These are phyloP conservation scores for Cylindrodendrum hubeiense DNA, from an alignment of 2,329 filamentous ascomycete genomes.

Conservation along the genomic window DNA sequence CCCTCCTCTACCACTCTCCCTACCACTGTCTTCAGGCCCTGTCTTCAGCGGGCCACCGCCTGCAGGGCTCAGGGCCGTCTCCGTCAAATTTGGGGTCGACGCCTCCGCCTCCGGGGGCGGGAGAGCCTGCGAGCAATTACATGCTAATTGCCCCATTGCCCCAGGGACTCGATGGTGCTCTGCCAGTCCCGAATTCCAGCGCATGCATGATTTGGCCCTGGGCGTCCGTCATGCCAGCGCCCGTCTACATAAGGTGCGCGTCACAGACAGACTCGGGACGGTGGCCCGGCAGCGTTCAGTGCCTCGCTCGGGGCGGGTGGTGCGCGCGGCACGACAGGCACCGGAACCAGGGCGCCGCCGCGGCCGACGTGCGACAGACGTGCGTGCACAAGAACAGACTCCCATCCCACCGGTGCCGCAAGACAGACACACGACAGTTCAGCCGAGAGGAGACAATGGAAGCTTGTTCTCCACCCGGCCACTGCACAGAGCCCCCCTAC, in stretches of 20 bases:
- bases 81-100: not conserved
- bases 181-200: too few species aligned
- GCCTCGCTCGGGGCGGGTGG: not conserved
- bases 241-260: too few species aligned
- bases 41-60: not conserved
- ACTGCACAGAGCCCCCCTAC: not conserved
- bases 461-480: not conserved
- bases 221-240: too few species aligned
- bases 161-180: not conserved
- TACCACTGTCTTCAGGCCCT: not conserved
- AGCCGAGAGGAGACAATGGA: not conserved
- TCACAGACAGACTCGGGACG: not conserved
- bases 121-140: not conserved
- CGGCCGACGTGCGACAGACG: slow-evolving; percentile 14
- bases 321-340: too few species aligned
- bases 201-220: too few species aligned
- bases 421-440: not conserved
- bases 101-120: not conserved
- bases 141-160: too few species aligned
- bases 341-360: not conserved
- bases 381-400: not conserved
- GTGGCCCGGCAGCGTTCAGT: not conserved
- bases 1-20: not conserved
- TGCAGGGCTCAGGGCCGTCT: not conserved
- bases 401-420: not conserved